Evolutionary conservation across 306 rosid species (phyloP).

Genomic region (Lathyrus tuberosus): DNA sequence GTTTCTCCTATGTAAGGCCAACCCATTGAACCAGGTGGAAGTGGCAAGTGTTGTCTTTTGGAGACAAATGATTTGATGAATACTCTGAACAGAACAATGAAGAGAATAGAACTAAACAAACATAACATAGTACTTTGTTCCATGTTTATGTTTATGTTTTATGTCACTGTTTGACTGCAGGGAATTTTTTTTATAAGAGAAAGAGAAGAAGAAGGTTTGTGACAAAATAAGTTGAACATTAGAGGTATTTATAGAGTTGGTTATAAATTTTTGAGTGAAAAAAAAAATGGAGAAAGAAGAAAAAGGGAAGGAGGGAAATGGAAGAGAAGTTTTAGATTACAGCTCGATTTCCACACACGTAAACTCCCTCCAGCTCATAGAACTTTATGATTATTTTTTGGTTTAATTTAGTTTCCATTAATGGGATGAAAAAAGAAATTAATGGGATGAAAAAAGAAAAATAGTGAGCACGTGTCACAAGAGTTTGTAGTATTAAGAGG

Average conservation of each 20-base stretch:
- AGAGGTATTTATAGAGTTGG: constrained; percentile 49
- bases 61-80: constrained; percentile 45
- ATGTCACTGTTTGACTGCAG: background rate
- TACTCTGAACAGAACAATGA: constrained; percentile 38
- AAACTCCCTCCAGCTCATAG: constrained; percentile 75
- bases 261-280: constrained; percentile 16
- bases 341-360: constrained; percentile 69
- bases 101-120: constrained; percentile 37
- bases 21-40: constrained; percentile 89
- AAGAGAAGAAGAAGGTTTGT: constrained; percentile 30
- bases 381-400: constrained; percentile 8
- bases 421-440: background rate
- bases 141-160: constrained; percentile 35
- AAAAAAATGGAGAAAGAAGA: constrained; percentile 34
- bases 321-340: constrained; percentile 52
- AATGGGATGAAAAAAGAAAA: background rate
- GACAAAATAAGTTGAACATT: constrained; percentile 32
- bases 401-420: constrained; percentile 32
- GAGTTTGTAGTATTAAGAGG: constrained; percentile 26
- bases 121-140: constrained; percentile 38
- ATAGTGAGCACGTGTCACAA: constrained; percentile 51
- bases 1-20: constrained; percentile 92
- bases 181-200: background rate
- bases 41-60: constrained; percentile 47
- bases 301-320: constrained; percentile 36